Conservation (phyloP, 2,329 filamentous ascomycete species). For the Raffaelea albimanens region DNA sequence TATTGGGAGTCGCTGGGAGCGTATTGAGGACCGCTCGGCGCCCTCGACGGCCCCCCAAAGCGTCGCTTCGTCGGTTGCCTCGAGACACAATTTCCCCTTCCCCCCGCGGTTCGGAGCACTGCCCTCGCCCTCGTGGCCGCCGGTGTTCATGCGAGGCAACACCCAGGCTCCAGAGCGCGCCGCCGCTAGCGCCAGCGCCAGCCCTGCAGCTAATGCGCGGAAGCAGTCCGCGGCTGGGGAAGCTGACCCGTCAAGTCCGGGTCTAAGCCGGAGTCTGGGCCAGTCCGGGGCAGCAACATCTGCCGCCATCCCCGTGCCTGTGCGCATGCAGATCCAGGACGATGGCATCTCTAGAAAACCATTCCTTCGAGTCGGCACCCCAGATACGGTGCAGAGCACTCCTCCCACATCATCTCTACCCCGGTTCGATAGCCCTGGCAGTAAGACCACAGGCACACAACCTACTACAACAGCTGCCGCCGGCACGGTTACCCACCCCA, state of each 20-base stretch:
- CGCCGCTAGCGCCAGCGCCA: too few species aligned
- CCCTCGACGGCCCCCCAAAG: background rate
- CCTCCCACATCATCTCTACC: conserved; percentile 18
- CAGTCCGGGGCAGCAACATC: background rate
- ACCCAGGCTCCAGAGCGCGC: too few species aligned
- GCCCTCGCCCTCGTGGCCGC: too few species aligned
- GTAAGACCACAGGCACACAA: too few species aligned
- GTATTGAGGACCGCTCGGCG: background rate
- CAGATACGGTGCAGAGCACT: conserved; percentile 19
- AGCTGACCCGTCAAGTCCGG: background rate
- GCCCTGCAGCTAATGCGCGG: too few species aligned
- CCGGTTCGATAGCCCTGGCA: conserved; percentile 1
- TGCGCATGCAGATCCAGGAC: conserved; percentile 22
- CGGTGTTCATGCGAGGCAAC: too few species aligned
- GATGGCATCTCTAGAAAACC: conserved; percentile 47
- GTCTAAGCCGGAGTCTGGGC: background rate
- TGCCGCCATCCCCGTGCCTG: conserved; percentile 1
- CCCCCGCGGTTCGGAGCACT: background rate
- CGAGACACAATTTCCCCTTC: background rate
- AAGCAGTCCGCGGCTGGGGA: too few species aligned
- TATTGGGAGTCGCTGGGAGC: too few species aligned
- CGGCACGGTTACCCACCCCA: too few species aligned
- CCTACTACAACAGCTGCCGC: too few species aligned
- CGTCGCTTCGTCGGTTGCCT: background rate
- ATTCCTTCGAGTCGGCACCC: conserved; percentile 36